Evolutionary conservation across 495 filamentous ascomycete genomes (phyloP), one percentile per base, ranked within the genome.

Genomic region (Trichocladium antarcticum): DNA sequence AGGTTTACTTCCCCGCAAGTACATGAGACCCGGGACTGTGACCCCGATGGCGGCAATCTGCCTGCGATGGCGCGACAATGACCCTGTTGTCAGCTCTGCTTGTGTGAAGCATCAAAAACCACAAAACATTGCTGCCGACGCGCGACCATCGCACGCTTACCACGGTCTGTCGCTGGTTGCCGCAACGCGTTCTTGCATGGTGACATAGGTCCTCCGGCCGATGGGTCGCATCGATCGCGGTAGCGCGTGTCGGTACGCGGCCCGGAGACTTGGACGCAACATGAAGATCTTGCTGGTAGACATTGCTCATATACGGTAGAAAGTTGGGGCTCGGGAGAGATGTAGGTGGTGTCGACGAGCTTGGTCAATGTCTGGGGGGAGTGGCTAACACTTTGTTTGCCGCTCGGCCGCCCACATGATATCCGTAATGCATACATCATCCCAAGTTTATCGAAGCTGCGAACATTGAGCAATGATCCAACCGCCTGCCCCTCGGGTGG

Each of bases 101-200:
- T 22, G 1, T 35, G 24, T 11, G 12, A 46, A 10, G 28, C 43
- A 10, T 11, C 31, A 27, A 43, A 15, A 5, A 10, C 6, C 6
- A 6, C 7, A 12, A 19, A 10, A 3, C 8, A 1, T 15, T 15
- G 19, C 28, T 21, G 24, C 6, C 6, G 24, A 32, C 5, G 12
- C 34, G 19, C 29, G 6, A 16, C 36, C 10, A 39, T n/a, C 11
- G 21, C 3, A 36, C 8, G 28, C 54, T 22, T 47, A 57, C 59
- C 54, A 62, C 17, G 59, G 43, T 27, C 50, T 20, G 42, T 62
- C 54, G 29, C 45, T 51, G 20, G 41, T 22, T 9, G 31, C 29
- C 2, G 14, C 37, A 10, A 43, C 19, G 8, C 52, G 29, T 10
- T 53, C 57, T 15, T 55, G 54, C n/a, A 40, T 19, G 15, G 39